Evolutionary conservation across 371 early-diverging fungal species (phyloP), one percentile per base, ranked within the genome.

Genomic region (Mortierella sp.): DNA sequence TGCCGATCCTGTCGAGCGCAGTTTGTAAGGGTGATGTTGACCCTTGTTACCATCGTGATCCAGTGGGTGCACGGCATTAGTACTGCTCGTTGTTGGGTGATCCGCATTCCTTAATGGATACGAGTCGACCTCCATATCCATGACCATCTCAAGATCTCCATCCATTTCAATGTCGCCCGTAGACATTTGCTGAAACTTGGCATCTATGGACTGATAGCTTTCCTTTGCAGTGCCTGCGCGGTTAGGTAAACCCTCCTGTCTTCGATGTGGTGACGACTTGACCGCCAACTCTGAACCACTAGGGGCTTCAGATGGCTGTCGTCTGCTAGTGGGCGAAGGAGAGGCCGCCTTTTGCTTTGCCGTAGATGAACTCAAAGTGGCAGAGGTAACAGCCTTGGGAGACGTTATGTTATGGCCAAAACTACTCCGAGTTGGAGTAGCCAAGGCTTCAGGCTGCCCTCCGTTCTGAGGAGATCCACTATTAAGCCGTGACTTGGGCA

Each of bases 111-210:
- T 60, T 4, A 55, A 22, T 3, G 29, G 31, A 17, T 63, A 49
- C 12, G 49, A 52, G 17, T 60, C 71, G 14, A 61, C 52, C 0
- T 71, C 66, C 65, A 65, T 61, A 22, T 66, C 66, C 2, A 28
- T 48, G 9, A 66, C 72, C 17, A 66, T 22, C 31, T 59, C 64
- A 22, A 54, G n/a, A n/a, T n/a, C n/a, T n/a, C n/a, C n/a, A n/a
- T n/a, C 28, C 4, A 47, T 39, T 24, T 48, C 28, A 5, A 34
- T 28, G 13, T 28, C 29, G 4, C 27, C 41, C 12, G 24, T 28
- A n/a, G 17, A 16, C 17, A 21, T 43, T n/a, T 34, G 43, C 19
- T 57, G 54, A 8, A 45, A 27, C 22, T 37, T 49, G 28, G 52
- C 43, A n/a, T 37, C 53, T 16, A 37, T 37, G 22, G 40, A 39